These are phyloP conservation scores for Rhodosporidiobolus odoratus DNA, from an alignment of 768 basidiomycete species.

Conservation along the genomic window DNA sequence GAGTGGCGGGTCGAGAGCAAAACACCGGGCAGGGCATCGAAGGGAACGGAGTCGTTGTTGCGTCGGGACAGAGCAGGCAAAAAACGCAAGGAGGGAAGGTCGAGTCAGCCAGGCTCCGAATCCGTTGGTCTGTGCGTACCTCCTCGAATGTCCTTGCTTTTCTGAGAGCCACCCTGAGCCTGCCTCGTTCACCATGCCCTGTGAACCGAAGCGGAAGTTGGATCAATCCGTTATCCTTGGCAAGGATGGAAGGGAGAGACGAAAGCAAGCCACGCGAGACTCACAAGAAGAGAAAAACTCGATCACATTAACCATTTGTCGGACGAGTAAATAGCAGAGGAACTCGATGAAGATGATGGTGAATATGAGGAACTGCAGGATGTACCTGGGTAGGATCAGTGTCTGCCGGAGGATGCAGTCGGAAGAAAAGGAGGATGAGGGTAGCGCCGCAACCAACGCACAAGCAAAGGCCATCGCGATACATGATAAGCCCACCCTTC, in stretches of 20 bases:
- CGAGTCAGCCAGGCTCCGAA: too few species aligned
- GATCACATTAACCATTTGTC: slow-evolving; percentile 89
- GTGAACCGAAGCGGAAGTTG: not conserved
- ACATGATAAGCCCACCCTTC: slow-evolving; percentile 43
- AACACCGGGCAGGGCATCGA: not conserved
- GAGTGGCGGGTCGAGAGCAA: not conserved
- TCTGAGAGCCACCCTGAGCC: slow-evolving; percentile 67
- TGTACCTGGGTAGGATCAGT: slow-evolving; percentile 4
- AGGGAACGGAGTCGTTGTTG: too few species aligned
- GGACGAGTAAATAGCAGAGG: slow-evolving; percentile 66
- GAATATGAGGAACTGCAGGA: slow-evolving; percentile 69
- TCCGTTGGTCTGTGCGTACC: slow-evolving; percentile 8
- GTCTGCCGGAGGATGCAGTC: not conserved
- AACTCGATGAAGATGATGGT: slow-evolving; percentile 78
- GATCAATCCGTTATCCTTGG: not conserved
- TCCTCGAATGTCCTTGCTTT: slow-evolving; percentile 74
- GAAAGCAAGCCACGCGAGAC: slow-evolving; percentile 40
- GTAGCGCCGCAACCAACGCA: slow-evolving; percentile 28
- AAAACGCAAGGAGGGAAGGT: too few species aligned
- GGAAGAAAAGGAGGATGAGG: not conserved
- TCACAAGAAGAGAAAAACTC: slow-evolving; percentile 87
- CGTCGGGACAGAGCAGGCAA: not conserved
- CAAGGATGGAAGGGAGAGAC: not conserved
- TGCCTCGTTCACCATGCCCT: slow-evolving; percentile 83
- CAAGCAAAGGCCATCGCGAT: slow-evolving; percentile 40